These are phyloP conservation scores for Aspergillus heteromorphus DNA, from an alignment of 495 filamentous ascomycete species.

Conservation along the genomic window DNA sequence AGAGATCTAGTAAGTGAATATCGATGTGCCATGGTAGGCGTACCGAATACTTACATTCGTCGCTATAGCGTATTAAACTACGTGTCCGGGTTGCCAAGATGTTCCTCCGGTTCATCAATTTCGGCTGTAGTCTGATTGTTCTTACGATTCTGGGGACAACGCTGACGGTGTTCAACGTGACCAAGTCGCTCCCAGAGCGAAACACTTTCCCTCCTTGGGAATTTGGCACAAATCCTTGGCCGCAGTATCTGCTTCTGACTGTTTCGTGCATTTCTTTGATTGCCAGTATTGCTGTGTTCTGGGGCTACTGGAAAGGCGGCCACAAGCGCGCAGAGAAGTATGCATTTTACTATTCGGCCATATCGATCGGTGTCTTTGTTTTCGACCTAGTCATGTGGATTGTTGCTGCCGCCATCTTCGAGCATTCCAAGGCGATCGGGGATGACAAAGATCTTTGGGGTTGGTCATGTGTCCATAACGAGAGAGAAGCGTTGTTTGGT, in stretches of 20 bases:
- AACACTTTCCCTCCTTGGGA: slow-evolving; percentile 85
- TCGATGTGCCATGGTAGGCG: neutral
- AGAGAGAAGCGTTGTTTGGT: slow-evolving; percentile 64
- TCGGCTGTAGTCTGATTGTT: slow-evolving; percentile 93
- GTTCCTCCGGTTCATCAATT: slow-evolving; percentile 86
- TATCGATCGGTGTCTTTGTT: slow-evolving; percentile 88
- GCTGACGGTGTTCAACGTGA: slow-evolving; percentile 85
- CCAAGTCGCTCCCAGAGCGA: slow-evolving; percentile 63
- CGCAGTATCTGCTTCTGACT: slow-evolving; percentile 74
- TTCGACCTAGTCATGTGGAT: slow-evolving; percentile 94
- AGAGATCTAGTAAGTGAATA: slow-evolving; percentile 69
- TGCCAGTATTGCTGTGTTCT: slow-evolving; percentile 74
- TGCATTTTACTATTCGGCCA: slow-evolving; percentile 87
- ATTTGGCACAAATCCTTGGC: slow-evolving; percentile 71
- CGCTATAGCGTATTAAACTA: slow-evolving; percentile 77
- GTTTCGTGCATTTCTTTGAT: slow-evolving; percentile 75
- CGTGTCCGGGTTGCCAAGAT: slow-evolving; percentile 93
- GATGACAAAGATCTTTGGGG: slow-evolving; percentile 89
- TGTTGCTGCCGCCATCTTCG: slow-evolving; percentile 76
- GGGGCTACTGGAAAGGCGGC: slow-evolving; percentile 82
- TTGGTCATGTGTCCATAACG: slow-evolving; percentile 90
- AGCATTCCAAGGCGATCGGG: slow-evolving; percentile 65
- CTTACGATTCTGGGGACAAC: slow-evolving; percentile 79
- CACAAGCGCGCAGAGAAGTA: slow-evolving; percentile 86
- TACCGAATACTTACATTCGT: neutral